Evolutionary conservation across 2,329 filamentous ascomycete genomes (phyloP), one percentile per base, ranked within the genome.

Genomic region (Thielaviopsis populi): DNA sequence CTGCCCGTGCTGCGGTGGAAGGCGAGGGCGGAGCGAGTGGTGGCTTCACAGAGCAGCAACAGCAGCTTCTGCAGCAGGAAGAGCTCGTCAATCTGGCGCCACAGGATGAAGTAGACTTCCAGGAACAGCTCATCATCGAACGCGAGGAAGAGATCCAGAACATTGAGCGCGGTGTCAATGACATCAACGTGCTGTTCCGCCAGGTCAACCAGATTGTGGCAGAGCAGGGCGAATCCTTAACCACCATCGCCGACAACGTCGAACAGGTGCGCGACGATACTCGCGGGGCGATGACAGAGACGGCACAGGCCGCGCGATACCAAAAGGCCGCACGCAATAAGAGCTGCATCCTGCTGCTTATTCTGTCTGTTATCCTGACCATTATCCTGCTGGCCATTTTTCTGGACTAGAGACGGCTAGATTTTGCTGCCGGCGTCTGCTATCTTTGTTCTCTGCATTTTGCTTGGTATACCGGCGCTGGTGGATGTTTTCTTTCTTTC

Each of bases 181-280:
- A 99, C 71, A 78, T 99, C 67, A 99, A 99, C 70, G 94, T 97
- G 71, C 81, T 99, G 53, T 99, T 99, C 79, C 83, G 91, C 67
- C 92, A 99, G 77, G 91, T 99, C n/a, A 94, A 92, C 58, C 91
- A 96, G 74, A 96, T 99, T 74, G 91, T 99, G 61, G 84, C 84
- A 67, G 92, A 97, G 75, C 94, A 99, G 76, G 94, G 94, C 61
- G 88, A 90, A 69, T 84, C 89, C 74, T 79, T 99, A 37, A 87
- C 92, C 71, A 88, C 88, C 19, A 95, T 99, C 70, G 85, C 85
- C 67, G 86, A 89, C 69, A 96, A 96, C 69, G 89, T 97, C 6
- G 85, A 94, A 73, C 86, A 85, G 67, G 88, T 91, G 56, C 82
- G 87, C 67, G 84, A 87, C 66, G 87, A 95, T 71, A 95, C 91